Percentiles rank a stretch among this genome's conserved stretches.
These are phyloP conservation scores for Trapa bicornis DNA, from an alignment of 345 rosid genomes.

Conservation along the genomic window DNA sequence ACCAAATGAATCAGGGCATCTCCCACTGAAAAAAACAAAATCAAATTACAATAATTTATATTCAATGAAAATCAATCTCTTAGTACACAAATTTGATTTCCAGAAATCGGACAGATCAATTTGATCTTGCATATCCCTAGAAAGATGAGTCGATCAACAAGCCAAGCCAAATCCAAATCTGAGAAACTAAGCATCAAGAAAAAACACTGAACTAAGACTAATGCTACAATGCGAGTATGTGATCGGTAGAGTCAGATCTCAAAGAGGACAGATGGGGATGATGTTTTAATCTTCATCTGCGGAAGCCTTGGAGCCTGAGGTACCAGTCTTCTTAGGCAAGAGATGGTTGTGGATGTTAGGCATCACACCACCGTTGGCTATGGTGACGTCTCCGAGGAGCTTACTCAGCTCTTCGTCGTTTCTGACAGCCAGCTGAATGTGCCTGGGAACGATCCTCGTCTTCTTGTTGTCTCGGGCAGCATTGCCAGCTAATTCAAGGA, in stretches of 20 bases:
- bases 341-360: slow-evolving; percentile 88
- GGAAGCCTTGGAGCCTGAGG: slow-evolving; percentile 33
- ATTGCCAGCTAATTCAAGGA: slow-evolving; percentile 49
- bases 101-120: too few relatives aligned
- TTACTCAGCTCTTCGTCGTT: slow-evolving; percentile 87
- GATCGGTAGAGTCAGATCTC: not conserved
- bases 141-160: not conserved
- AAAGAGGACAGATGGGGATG: not conserved
- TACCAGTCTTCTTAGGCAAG: slow-evolving; percentile 71
- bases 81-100: too few relatives aligned
- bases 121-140: too few relatives aligned
- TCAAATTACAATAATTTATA: too few relatives aligned
- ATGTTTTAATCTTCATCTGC: slow-evolving; percentile 39
- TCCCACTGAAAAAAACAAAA: too few relatives aligned
- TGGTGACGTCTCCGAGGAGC: slow-evolving; percentile 80
- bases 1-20: too few relatives aligned
- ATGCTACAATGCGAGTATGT: not conserved
- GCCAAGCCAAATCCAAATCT: not conserved
- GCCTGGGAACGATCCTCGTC: slow-evolving; percentile 78
- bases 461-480: slow-evolving; percentile 91
- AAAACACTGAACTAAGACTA: not conserved
- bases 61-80: too few relatives aligned
- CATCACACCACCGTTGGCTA: slow-evolving; percentile 89
- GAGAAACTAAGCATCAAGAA: not conserved
- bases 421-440: slow-evolving; percentile 76